These are phyloP conservation scores for Candida montana DNA, from an alignment of 805 yeast genomes.

Conservation along the genomic window DNA sequence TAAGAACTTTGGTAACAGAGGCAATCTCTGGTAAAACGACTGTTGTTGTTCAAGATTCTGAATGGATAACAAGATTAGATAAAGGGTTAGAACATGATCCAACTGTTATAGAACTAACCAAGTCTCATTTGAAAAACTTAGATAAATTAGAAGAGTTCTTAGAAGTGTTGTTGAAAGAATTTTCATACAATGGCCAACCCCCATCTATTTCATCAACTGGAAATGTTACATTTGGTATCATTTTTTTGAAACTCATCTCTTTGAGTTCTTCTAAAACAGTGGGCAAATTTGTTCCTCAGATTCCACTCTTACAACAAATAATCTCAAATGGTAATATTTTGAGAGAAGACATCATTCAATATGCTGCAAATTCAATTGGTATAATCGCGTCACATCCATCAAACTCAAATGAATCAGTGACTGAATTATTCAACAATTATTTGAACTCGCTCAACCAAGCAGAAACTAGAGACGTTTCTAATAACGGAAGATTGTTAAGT, in stretches of 20 bases:
- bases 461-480: slow-evolving; percentile 8
- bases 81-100: slow-evolving; percentile 63
- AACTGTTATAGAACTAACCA: slow-evolving; percentile 34
- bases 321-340: slow-evolving; percentile 16
- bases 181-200: slow-evolving; percentile 13
- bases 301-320: slow-evolving; percentile 23
- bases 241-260: slow-evolving; percentile 23
- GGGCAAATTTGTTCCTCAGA: slow-evolving; percentile 8
- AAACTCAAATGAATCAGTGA: slow-evolving; percentile 13
- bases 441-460: slow-evolving; percentile 9
- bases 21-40: slow-evolving; percentile 48
- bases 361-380: slow-evolving; percentile 43
- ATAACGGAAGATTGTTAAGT: slow-evolving; percentile 25
- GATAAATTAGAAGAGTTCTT: slow-evolving; percentile 31
- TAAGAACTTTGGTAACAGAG: slow-evolving; percentile 61
- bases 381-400: slow-evolving; percentile 41
- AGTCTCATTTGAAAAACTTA: slow-evolving; percentile 20
- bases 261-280: slow-evolving; percentile 17
- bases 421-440: slow-evolving; percentile 3
- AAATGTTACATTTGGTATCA: slow-evolving; percentile 31
- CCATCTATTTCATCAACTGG: slow-evolving; percentile 18
- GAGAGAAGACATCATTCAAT: slow-evolving; percentile 24
- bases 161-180: slow-evolving; percentile 12
- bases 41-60: slow-evolving; percentile 61
- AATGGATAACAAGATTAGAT: slow-evolving; percentile 66